Evolutionary conservation across 805 yeast genomes (phyloP), one percentile per base, ranked within the genome.

Genomic region (Candida nonsorbophila): DNA sequence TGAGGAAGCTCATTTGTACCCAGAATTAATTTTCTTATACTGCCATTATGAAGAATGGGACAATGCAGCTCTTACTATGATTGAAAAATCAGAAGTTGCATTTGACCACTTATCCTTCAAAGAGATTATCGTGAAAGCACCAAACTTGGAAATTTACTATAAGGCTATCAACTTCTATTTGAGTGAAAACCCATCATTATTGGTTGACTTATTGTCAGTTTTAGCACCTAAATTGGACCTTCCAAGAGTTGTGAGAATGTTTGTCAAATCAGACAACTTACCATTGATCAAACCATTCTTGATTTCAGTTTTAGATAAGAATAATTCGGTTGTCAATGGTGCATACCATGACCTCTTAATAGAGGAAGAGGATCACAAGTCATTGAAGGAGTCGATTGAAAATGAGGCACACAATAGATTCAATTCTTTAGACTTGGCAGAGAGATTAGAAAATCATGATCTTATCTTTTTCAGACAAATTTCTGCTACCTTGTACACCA

Each of bases 1-100:
- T 50, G 97, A 90, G 60, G 77, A 67, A 33, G 92, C 95, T 22
- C 98, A 92, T 53, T 68, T 92, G 52, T 92, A 97, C 88, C 92
- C 94, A 13, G 98, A 92, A 64, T 71, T 90, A 45, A 86, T 92
- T 34, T 92, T 92, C 79, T 69, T 92, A 58, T 90, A 90, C 66
- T 87, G 96, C 54, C 98, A 92, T 61, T 92, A 92, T 57, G 98
- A 92, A 55, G 98, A 92, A 66, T 92, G 96, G 95, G 98, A 92
- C 58, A 92, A 92, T 58, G 98, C 98, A 37, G 87, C 96, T 20
- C 72, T 92, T 53, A 79, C 96, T 10, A 85, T 92, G 88, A 92
- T 92, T 69, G 97, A 92, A 57, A 86, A 79, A 53, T 81, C 95
- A 3, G 85, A 94, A 37, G 82, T 82, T 44, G 87, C 95, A 11